Evolutionary conservation across 2,329 filamentous ascomycete species (phyloP).

Genomic region (Exophiala alcalophila): DNA sequence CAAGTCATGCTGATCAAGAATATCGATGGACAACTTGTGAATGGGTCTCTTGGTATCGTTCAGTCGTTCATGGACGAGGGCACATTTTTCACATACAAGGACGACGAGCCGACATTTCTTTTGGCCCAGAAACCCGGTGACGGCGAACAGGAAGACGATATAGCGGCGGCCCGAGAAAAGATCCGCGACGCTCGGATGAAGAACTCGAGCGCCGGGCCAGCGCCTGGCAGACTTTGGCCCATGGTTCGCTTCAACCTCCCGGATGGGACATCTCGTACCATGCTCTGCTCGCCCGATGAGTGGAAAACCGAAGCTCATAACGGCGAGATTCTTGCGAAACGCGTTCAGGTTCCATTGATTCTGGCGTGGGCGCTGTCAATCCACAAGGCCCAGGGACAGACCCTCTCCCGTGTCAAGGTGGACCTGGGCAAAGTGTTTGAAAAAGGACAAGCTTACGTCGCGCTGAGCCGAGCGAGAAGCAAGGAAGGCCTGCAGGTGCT

Average conservation of each 20-base stretch:
- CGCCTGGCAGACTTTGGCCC: slow-evolving; percentile 63
- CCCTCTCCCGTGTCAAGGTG: slow-evolving; percentile 88
- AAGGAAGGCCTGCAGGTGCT: slow-evolving; percentile 85
- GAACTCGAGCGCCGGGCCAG: slow-evolving; percentile 45
- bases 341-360: slow-evolving; percentile 80
- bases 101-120: slow-evolving; percentile 56
- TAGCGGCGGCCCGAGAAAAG: slow-evolving; percentile 50
- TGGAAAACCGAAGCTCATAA: slow-evolving; percentile 99
- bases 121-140: slow-evolving; percentile 43
- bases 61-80: slow-evolving; percentile 72
- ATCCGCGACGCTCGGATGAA: slow-evolving; percentile 52
- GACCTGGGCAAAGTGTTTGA: slow-evolving; percentile 91
- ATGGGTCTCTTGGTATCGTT: slow-evolving; percentile 87
- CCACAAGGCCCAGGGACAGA: slow-evolving; percentile 96
- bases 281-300: slow-evolving; percentile 80
- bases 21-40: slow-evolving; percentile 88
- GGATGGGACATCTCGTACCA: slow-evolving; percentile 70
- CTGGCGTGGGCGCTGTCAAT: slow-evolving; percentile 96
- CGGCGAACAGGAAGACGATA: slow-evolving; percentile 45
- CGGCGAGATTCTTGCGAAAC: slow-evolving; percentile 86
- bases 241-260: slow-evolving; percentile 78
- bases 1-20: slow-evolving; percentile 99
- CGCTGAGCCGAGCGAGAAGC: slow-evolving; percentile 84
- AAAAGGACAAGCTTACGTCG: slow-evolving; percentile 96
- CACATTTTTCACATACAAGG: slow-evolving; percentile 57